Percentiles rank a stretch among this genome's conserved stretches.
phyloP scores from a whole-genome alignment of 495 filamentous ascomycete genomes.

The Hyaloscypha finlandica region DNA sequence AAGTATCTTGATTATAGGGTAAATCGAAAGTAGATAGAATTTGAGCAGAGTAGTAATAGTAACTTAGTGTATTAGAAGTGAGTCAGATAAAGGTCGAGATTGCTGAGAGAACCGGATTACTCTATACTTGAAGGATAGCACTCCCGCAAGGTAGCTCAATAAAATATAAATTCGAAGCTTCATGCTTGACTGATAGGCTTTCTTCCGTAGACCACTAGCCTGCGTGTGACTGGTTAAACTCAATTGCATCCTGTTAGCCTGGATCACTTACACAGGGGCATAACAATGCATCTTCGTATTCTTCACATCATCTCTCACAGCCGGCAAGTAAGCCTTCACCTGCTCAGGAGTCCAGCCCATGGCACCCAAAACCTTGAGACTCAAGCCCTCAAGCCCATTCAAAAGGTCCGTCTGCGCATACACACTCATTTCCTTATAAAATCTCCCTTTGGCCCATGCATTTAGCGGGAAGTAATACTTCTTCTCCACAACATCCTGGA shows the following conservation, averaged over 20 bases:
- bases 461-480: constrained; percentile 7
- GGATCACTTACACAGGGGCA: constrained; percentile 20
- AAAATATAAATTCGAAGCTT: background rate
- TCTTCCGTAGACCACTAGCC: constrained; percentile 9
- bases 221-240: background rate
- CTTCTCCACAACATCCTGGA: constrained; percentile 13
- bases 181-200: background rate
- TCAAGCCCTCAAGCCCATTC: constrained; percentile 22
- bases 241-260: background rate
- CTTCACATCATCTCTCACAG: constrained; percentile 46
- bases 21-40: no score
- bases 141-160: no score
- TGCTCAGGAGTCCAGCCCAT: constrained; percentile 48
- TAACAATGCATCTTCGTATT: constrained; percentile 49
- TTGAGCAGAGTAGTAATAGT: no score
- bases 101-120: no score
- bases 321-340: constrained; percentile 46
- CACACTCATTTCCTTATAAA: constrained; percentile 33
- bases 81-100: no score
- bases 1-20: no score
- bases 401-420: constrained; percentile 38
- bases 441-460: constrained; percentile 7
- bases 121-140: no score
- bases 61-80: no score
- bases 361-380: constrained; percentile 26